Percentiles rank a stretch among this genome's conserved stretches.
Conservation (phyloP, 495 filamentous ascomycete species). For the Neurospora cerealis region DNA sequence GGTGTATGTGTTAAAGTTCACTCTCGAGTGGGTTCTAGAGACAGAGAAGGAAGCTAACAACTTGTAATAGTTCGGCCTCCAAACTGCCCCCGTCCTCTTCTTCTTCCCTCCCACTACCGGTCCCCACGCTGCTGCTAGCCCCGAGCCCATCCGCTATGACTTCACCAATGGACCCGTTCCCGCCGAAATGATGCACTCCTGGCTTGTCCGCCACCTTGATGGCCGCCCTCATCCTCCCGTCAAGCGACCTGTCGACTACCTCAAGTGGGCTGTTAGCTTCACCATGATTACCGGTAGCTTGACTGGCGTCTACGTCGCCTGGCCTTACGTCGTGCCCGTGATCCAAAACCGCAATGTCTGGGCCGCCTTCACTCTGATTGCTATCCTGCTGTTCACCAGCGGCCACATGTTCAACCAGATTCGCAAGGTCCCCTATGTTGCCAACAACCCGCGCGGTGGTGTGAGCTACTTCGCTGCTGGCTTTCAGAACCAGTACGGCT, state of each 20-base stretch:
- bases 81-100: slow-evolving; percentile 86
- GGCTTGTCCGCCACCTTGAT: slow-evolving; percentile 69
- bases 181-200: slow-evolving; percentile 69
- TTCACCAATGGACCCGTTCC: slow-evolving; percentile 64
- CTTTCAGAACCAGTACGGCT: slow-evolving; percentile 89
- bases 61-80: slow-evolving; percentile 64
- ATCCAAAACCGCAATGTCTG: slow-evolving; percentile 87
- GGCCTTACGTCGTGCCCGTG: slow-evolving; percentile 74
- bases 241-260: slow-evolving; percentile 78
- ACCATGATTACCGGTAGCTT: slow-evolving; percentile 57
- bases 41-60: background rate
- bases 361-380: slow-evolving; percentile 83
- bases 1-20: slow-evolving; percentile 45
- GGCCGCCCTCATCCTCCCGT: slow-evolving; percentile 64
- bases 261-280: slow-evolving; percentile 56
- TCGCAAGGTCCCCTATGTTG: slow-evolving; percentile 90
- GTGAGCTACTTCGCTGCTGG: slow-evolving; percentile 87
- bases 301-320: slow-evolving; percentile 63
- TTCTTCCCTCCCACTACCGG: slow-evolving; percentile 82
- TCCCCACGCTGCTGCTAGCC: slow-evolving; percentile 62
- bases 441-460: slow-evolving; percentile 73
- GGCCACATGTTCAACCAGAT: slow-evolving; percentile 99
- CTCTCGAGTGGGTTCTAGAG: background rate
- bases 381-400: slow-evolving; percentile 86
- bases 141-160: slow-evolving; percentile 70